Evolutionary conservation across 176 grass and related monocot species (phyloP).

Genomic region (Alloteropsis semialata): DNA sequence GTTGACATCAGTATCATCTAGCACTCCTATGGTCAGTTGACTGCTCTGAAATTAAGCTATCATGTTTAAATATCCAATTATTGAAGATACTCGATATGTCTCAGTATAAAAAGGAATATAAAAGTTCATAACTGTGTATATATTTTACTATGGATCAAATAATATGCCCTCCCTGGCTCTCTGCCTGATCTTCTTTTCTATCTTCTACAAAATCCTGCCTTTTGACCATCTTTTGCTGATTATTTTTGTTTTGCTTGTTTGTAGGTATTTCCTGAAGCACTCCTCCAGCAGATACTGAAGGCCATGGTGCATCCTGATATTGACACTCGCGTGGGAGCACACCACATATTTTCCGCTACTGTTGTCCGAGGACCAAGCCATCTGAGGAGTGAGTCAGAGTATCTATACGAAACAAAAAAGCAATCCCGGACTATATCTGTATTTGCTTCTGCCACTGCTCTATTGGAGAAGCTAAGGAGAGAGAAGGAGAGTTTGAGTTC

Average conservation of each 20-base stretch:
- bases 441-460: constrained; percentile 96
- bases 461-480: constrained; percentile 95
- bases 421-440: constrained; percentile 82
- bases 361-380: constrained; percentile 68
- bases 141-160: background rate
- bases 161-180: background rate
- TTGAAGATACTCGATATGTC: background rate
- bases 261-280: constrained; percentile 91
- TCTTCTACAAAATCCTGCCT: constrained; percentile 10
- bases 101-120: background rate
- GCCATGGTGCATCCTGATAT: constrained; percentile 88
- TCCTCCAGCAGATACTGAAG: constrained; percentile 85
- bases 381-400: constrained; percentile 77
- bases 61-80: background rate
- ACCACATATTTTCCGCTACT: constrained; percentile 82
- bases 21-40: constrained; percentile 49
- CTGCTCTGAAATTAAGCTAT: constrained; percentile 25
- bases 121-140: constrained; percentile 7
- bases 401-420: constrained; percentile 91
- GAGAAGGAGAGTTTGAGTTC: constrained; percentile 77
- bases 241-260: constrained; percentile 12
- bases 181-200: background rate
- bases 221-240: constrained; percentile 4
- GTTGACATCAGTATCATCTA: constrained; percentile 61
- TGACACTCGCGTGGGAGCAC: constrained; percentile 84